Percentiles rank a stretch among this genome's conserved stretches.
Evolutionary conservation across 306 rosid genomes (phyloP).

Genomic region (Quercus rubra): DNA sequence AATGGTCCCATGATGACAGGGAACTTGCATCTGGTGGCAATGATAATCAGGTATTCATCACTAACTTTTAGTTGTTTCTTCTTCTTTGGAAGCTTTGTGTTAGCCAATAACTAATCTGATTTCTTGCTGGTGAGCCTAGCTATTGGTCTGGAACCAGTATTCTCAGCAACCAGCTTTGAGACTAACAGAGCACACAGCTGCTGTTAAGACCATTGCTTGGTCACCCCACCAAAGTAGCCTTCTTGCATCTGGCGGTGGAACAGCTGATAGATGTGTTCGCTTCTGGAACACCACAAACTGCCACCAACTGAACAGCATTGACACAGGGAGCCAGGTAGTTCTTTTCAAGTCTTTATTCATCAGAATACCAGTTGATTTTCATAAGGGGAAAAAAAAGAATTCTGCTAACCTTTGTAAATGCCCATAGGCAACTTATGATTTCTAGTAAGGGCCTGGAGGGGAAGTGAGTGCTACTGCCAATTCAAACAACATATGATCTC

Average conservation of each 20-base stretch:
- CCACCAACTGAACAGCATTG: conserved; percentile 73
- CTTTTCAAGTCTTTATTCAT: neutral
- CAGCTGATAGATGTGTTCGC: conserved; percentile 95
- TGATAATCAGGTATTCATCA: conserved; percentile 74
- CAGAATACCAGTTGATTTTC: neutral
- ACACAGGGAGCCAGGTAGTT: conserved; percentile 94
- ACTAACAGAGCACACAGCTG: conserved; percentile 92
- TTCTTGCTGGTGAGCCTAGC: conserved; percentile 44
- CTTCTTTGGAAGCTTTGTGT: neutral
- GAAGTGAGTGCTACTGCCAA: neutral
- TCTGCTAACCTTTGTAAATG: neutral
- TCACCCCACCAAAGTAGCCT: conserved; percentile 93
- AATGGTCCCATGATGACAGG: conserved; percentile 95
- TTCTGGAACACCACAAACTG: conserved; percentile 98
- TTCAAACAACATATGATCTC: neutral
- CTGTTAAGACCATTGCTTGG: conserved; percentile 97
- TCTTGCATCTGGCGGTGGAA: conserved; percentile 96
- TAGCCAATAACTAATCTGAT: neutral
- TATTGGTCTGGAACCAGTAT: conserved; percentile 92
- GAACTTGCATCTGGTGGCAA: conserved; percentile 99
- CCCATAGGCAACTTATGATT: neutral
- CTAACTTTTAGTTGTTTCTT: neutral
- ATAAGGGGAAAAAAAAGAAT: neutral
- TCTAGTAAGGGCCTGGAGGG: neutral
- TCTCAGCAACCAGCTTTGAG: conserved; percentile 81